These are phyloP conservation scores for Lachancea cidri DNA, from an alignment of 805 yeast genomes.

Conservation along the genomic window DNA sequence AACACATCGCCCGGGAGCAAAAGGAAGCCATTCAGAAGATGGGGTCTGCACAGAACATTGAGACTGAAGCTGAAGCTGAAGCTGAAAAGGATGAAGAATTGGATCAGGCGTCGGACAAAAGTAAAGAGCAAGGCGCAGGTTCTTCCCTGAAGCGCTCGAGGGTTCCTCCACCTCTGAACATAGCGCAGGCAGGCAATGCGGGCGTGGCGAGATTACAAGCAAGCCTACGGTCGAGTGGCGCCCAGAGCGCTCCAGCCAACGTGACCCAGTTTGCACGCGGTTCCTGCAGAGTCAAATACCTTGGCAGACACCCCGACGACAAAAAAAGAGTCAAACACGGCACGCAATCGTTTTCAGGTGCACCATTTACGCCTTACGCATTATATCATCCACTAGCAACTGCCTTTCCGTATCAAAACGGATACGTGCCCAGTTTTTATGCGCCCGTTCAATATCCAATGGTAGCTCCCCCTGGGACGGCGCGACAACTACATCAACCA, in stretches of 20 bases:
- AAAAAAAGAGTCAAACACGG: neutral
- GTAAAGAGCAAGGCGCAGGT: slow-evolving; percentile 3
- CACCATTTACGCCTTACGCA: slow-evolving; percentile 5
- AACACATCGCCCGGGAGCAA: slow-evolving; percentile 23
- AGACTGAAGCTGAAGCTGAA: neutral
- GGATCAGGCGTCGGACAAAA: neutral
- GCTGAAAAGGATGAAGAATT: slow-evolving; percentile 1
- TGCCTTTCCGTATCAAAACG: too few relatives aligned
- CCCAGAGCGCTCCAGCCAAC: slow-evolving; percentile 25
- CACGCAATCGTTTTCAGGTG: neutral
- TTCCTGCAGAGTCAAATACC: slow-evolving; percentile 27
- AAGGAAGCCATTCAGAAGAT: slow-evolving; percentile 15
- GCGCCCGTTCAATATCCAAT: slow-evolving; percentile 5
- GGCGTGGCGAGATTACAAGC: neutral
- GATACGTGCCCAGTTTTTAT: too few relatives aligned
- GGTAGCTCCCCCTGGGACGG: neutral
- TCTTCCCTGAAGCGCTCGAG: slow-evolving; percentile 22
- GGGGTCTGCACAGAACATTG: slow-evolving; percentile 1
- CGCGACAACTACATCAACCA: neutral
- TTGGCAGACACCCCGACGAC: slow-evolving; percentile 16
- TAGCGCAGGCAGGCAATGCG: slow-evolving; percentile 2
- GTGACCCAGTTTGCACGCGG: slow-evolving; percentile 20
- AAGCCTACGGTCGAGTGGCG: slow-evolving; percentile 4
- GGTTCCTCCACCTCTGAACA: slow-evolving; percentile 25
- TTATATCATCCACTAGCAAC: slow-evolving; percentile 2